Evolutionary conservation across 1,139 yeast species (phyloP), one percentile per base, ranked within the genome.

Genomic region (Magnusiomyces tetraspermus): DNA sequence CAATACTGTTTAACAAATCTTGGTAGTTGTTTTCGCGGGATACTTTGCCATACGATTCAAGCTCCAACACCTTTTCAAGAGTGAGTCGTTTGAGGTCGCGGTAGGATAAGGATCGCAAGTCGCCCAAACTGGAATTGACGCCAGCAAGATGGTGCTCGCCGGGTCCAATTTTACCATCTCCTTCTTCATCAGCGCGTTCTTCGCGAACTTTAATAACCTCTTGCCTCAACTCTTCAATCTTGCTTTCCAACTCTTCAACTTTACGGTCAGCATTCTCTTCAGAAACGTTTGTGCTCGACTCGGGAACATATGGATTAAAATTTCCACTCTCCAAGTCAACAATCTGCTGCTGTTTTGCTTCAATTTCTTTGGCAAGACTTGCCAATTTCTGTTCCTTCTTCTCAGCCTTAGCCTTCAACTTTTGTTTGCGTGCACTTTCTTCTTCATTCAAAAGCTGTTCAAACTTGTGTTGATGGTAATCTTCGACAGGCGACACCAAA

Each of bases 21-120:
- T 92, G 98, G 66, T 83, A 88, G 33, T 85, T 81, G 63, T 87
- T 80, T 22, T 75, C 72, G 54, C 95, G 76, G 2, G 84, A 72
- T 13, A 89, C 76, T 49, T 76, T 71, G 1, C 90, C 92, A 65
- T 79, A 71, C 1, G 77, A 67, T 64, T 90, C 97, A 51, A 92
- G 72, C 60, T 88, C 87, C 52, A 89, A 72, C 2, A 92, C 76
- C 51, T 83, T 78, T 60, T 85, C 92, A 50, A 94, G 70, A 0
- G 96, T 84, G 63, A 79, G 72, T 57, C 80, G 82, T 67, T 92
- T 92, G 62, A 92, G 73, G 42, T 84, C 88, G 48, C 87, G 84
- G 66, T 85, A 94, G 0, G 80, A 74, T 30, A 82, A 70, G 3
- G 69, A 67, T 1, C 80, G 73, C 48, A 85, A 70, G 57, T 80